Percentiles rank a stretch among this genome's conserved stretches.
phyloP scores from a whole-genome alignment of 2,329 filamentous ascomycete species.

The Microcyclospora pomicola region DNA sequence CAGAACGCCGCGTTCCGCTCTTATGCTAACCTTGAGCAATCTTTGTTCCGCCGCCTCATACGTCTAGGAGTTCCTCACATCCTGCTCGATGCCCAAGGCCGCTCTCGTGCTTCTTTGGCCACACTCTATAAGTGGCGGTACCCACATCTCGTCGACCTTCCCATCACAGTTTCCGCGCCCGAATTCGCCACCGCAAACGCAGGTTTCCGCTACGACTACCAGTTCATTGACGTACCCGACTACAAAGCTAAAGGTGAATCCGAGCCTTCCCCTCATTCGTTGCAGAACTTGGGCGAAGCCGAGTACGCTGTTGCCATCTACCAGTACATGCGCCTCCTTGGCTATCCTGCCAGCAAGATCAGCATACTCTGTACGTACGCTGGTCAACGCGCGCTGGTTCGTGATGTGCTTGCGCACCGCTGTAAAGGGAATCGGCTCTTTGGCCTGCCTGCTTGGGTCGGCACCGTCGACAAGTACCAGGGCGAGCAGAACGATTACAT shows the following conservation, averaged over 20 bases:
- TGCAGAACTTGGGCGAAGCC: conserved; percentile 91
- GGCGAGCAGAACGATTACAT: conserved; percentile 98
- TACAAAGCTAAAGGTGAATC: conserved; percentile 83
- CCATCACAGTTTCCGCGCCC: conserved; percentile 50
- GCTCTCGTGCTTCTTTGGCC: conserved; percentile 75
- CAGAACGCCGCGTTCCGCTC: conserved; percentile 89
- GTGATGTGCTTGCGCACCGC: conserved; percentile 69
- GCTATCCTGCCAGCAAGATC: conserved; percentile 73
- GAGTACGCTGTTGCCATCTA: conserved; percentile 93
- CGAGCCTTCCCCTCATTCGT: conserved; percentile 84
- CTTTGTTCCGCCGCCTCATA: conserved; percentile 80
- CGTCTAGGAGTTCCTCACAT: conserved; percentile 85
- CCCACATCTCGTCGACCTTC: conserved; percentile 61
- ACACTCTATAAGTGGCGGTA: conserved; percentile 92
- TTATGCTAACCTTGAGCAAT: conserved; percentile 93
- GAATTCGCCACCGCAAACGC: conserved; percentile 78
- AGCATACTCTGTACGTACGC: conserved; percentile 88
- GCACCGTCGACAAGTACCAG: conserved; percentile 96
- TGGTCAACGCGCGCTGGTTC: conserved; percentile 76
- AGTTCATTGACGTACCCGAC: conserved; percentile 89
- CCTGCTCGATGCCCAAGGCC: conserved; percentile 83
- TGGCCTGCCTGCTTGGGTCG: conserved; percentile 75
- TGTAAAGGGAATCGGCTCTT: conserved; percentile 77
- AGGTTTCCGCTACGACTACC: conserved; percentile 85
- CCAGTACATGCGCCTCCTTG: conserved; percentile 93